These are phyloP conservation scores for Colletotrichum siamense DNA, from an alignment of 2,329 filamentous ascomycete species.

Conservation along the genomic window DNA sequence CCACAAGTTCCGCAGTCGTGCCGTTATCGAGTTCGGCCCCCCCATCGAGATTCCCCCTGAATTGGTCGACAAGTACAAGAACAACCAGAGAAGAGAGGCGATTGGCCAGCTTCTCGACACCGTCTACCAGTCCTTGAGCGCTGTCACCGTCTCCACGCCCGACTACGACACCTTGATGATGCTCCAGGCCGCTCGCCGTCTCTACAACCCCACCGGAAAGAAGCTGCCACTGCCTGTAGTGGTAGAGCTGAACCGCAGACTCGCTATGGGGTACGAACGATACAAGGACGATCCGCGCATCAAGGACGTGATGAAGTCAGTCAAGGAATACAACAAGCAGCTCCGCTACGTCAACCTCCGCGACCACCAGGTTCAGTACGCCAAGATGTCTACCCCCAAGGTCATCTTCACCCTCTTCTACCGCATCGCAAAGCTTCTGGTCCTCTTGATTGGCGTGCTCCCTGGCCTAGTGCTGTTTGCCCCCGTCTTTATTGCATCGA, in stretches of 20 bases:
- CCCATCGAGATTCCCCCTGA: slow-evolving; percentile 86
- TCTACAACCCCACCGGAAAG: slow-evolving; percentile 95
- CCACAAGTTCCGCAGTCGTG: slow-evolving; percentile 96
- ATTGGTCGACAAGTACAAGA: slow-evolving; percentile 84
- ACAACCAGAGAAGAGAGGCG: slow-evolving; percentile 83
- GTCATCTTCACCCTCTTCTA: slow-evolving; percentile 82
- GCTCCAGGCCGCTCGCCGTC: slow-evolving; percentile 88
- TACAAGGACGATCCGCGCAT: slow-evolving; percentile 93
- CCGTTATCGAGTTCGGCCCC: slow-evolving; percentile 92
- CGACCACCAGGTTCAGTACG: slow-evolving; percentile 94
- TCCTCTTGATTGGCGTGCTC: slow-evolving; percentile 81
- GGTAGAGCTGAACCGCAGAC: slow-evolving; percentile 89
- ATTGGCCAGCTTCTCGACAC: slow-evolving; percentile 85
- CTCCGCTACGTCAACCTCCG: slow-evolving; percentile 85
- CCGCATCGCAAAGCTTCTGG: slow-evolving; percentile 75
- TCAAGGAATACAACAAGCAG: slow-evolving; percentile 86
- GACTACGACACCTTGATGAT: slow-evolving; percentile 98
- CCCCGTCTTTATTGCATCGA: slow-evolving; percentile 85
- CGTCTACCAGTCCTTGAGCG: slow-evolving; percentile 82
- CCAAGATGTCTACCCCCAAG: slow-evolving; percentile 78
- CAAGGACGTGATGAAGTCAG: slow-evolving; percentile 73
- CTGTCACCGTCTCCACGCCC: slow-evolving; percentile 90
- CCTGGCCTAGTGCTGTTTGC: slow-evolving; percentile 88
- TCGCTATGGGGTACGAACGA: slow-evolving; percentile 89
- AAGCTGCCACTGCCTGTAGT: slow-evolving; percentile 91